Evolutionary conservation across 805 yeast genomes (phyloP).

Genomic region (Candida sphagnicola): DNA sequence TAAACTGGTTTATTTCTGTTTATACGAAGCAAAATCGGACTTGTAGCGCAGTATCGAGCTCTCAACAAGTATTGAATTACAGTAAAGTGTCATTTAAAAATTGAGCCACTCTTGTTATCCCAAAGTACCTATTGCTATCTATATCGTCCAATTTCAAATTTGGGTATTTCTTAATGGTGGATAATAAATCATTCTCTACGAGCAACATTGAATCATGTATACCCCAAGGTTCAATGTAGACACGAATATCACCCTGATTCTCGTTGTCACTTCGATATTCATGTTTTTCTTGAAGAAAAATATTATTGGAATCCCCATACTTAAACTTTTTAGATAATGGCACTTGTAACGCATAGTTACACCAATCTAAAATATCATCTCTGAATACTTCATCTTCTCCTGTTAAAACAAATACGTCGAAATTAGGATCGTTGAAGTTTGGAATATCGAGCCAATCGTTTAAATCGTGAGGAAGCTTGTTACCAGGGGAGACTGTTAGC

Average conservation of each 20-base stretch:
- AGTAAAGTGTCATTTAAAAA: slow-evolving; percentile 19
- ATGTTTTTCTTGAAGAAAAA: slow-evolving; percentile 13
- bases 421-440: slow-evolving; percentile 19
- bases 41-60: no score
- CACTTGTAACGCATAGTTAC: slow-evolving; percentile 21
- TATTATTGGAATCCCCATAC: slow-evolving; percentile 20
- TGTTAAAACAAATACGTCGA: slow-evolving; percentile 22
- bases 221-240: slow-evolving; percentile 31
- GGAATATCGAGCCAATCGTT: slow-evolving; percentile 29
- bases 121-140: slow-evolving; percentile 10
- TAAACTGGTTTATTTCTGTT: background rate
- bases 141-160: background rate
- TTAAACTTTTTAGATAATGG: slow-evolving; percentile 23
- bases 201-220: slow-evolving; percentile 24
- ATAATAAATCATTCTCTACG: slow-evolving; percentile 16
- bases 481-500: slow-evolving; percentile 21
- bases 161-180: background rate
- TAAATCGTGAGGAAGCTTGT: background rate
- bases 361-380: slow-evolving; percentile 23
- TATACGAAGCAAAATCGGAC: no score
- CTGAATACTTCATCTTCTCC: slow-evolving; percentile 40
- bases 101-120: slow-evolving; percentile 16
- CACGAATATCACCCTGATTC: slow-evolving; percentile 16
- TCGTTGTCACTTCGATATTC: slow-evolving; percentile 13
- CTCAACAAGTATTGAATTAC: no score